Percentiles rank a stretch among this genome's conserved stretches.
These are phyloP conservation scores for Astragalus membranaceus DNA, from an alignment of 306 rosid species.

Conservation along the genomic window DNA sequence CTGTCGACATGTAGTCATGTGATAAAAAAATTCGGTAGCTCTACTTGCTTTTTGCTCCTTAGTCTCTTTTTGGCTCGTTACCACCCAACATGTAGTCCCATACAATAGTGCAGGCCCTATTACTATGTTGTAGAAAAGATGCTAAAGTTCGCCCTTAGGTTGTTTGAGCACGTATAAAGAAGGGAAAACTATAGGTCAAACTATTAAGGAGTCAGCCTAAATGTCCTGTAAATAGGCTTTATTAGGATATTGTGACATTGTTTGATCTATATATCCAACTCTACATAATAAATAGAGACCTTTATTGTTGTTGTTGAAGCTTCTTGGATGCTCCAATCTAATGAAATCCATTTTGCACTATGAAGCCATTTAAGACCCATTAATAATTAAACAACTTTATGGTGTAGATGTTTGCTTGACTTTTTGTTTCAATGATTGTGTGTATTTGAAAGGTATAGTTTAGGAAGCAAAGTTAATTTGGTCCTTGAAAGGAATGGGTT, in stretches of 20 bases:
- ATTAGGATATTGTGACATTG: neutral
- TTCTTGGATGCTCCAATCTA: neutral
- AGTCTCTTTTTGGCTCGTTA: too few relatives aligned
- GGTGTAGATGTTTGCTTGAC: neutral
- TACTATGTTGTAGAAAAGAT: too few relatives aligned
- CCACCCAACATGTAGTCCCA: too few relatives aligned
- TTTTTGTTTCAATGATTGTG: constrained; percentile 3
- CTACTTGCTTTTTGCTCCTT: too few relatives aligned
- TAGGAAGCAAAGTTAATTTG: neutral
- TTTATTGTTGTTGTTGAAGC: neutral
- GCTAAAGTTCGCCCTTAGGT: too few relatives aligned
- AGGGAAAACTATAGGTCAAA: too few relatives aligned
- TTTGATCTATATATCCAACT: neutral
- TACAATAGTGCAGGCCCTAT: too few relatives aligned
- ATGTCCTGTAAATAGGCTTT: neutral
- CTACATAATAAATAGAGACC: neutral
- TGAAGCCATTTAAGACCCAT: neutral
- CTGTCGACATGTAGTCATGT: too few relatives aligned
- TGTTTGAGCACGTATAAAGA: neutral
- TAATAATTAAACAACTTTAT: too few relatives aligned
- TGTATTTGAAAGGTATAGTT: neutral
- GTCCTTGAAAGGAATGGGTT: neutral
- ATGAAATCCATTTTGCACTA: neutral
- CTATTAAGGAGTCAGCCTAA: too few relatives aligned
- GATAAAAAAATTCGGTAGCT: too few relatives aligned